These are phyloP conservation scores for Paraconiothyrium sp. DNA, from an alignment of 2,329 filamentous ascomycete genomes.

Conservation along the genomic window DNA sequence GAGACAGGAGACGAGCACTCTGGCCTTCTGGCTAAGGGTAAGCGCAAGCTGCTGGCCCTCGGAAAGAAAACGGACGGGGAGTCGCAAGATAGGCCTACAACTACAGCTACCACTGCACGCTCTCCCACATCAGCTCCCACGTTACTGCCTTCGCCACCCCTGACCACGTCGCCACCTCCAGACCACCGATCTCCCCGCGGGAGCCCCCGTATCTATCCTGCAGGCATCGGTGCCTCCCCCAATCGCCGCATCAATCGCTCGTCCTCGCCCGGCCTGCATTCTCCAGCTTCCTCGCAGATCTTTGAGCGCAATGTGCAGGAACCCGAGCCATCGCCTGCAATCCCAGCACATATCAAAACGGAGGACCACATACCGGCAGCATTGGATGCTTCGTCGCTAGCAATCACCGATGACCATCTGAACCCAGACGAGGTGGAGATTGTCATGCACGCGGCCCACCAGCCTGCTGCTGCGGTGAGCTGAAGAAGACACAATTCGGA, in stretches of 20 bases:
- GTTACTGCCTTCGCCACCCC: constrained; percentile 44
- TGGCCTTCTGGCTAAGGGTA: constrained; percentile 44
- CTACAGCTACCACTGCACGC: constrained; percentile 23
- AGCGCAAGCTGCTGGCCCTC: constrained; percentile 49
- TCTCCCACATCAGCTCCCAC: constrained; percentile 34
- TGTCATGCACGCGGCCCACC: constrained; percentile 84
- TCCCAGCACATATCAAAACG: constrained; percentile 90
- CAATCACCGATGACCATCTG: constrained; percentile 86
- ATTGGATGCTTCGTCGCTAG: constrained; percentile 87
- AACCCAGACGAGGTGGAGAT: constrained; percentile 93
- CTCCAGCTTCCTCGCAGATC: constrained; percentile 79
- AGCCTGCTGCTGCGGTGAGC: constrained; percentile 70
- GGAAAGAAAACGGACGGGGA: constrained; percentile 46
- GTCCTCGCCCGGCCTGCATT: constrained; percentile 79
- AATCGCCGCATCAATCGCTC: constrained; percentile 68
- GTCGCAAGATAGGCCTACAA: constrained; percentile 21
- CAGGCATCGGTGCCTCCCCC: constrained; percentile 64
- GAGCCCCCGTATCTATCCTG: constrained; percentile 48
- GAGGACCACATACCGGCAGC: constrained; percentile 94
- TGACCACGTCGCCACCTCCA: constrained; percentile 40
- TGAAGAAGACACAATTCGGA: neutral
- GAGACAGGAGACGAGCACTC: constrained; percentile 31
- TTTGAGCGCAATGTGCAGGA: constrained; percentile 97
- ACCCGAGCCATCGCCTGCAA: constrained; percentile 78
- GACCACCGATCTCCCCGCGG: constrained; percentile 42